Base-by-base conservation (phyloP, 2,329 filamentous ascomycete genomes). In the Monosporascus sp. region DNA sequence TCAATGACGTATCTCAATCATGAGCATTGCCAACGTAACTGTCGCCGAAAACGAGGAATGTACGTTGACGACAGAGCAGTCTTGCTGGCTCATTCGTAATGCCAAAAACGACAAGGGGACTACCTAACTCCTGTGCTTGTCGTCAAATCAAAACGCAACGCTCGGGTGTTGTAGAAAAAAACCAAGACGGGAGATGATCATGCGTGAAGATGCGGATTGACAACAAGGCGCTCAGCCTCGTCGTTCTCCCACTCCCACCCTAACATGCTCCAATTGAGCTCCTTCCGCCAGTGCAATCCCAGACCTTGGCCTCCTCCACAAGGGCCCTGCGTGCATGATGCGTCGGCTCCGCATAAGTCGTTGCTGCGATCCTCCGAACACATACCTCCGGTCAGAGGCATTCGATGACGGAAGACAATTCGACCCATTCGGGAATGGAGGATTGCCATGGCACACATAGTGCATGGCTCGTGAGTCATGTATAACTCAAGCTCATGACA, bases 391-490 rank as follows among this genome's bases (percentile, higher is more conserved):
- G 89, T 95, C 58, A 83, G 75, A 47, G 82, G 81, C 88, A 96
- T 94, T 52, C 89, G 83, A 57, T 85, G 80, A 58, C 83, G 84
- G 71, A 96, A 96, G 40, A 96, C 81, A 50, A 92, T 88, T 51
- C 88, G 86, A 45, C 90, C 86, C 79, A 99, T 96, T 49, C 94
- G 84, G 8, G 93, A 97, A 68, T 97, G 92, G 22, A 97, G 79
- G 62, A 97, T 88, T 1, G 90, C 94, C 94, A 97, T 97, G 37
- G 89, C 91, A 73, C 94, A 99, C 83, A 96, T 95, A 56, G 96
- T 83, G 68, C 94, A 99, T 5, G 94, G 94, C 73, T 99, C 94
- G 66, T 97, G 92, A 2, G 92, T 96, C 56, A 95, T 79, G 73
- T 97, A 97, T 53, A 99, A 82, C 71, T 97, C 93, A 31, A 99